Conservation (phyloP, 73 alveolate species). For the Urostyla sp. region DNA sequence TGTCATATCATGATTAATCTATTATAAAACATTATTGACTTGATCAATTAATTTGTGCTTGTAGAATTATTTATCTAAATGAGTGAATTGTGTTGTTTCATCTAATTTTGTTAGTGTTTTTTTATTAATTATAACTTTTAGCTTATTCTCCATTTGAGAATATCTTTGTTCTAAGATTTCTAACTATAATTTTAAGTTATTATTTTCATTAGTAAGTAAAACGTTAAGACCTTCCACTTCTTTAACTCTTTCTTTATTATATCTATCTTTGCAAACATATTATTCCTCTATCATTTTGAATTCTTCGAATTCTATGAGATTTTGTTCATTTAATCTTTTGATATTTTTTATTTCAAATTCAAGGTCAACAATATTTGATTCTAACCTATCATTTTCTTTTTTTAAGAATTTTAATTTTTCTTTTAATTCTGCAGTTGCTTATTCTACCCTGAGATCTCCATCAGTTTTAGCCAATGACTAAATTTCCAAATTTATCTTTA, state of each 20-base stretch:
- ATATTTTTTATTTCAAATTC: conserved; percentile 2
- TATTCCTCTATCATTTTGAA: background rate
- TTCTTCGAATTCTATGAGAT: background rate
- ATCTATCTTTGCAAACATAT: background rate
- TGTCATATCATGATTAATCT: background rate
- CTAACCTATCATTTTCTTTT: background rate
- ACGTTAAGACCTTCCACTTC: background rate
- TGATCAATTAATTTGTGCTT: conserved; percentile 8
- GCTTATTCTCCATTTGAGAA: background rate
- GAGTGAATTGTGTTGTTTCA: background rate
- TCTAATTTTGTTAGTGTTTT: conserved; percentile 1
- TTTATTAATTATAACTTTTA: background rate
- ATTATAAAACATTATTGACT: conserved; percentile 4
- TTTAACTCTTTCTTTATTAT: background rate
- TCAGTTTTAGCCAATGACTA: conserved; percentile 3
- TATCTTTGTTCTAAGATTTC: background rate
- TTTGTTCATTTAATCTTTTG: background rate
- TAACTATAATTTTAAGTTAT: background rate
- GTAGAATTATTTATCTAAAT: background rate
- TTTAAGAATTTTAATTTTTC: background rate
- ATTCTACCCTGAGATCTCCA: background rate
- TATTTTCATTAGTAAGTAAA: background rate
- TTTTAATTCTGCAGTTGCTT: background rate
- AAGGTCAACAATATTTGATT: background rate
- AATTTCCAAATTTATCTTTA: conserved; percentile 20